Evolutionary conservation across 345 rosid genomes (phyloP), one percentile per base, ranked within the genome.

Genomic region (Pseudoturritis turrita): DNA sequence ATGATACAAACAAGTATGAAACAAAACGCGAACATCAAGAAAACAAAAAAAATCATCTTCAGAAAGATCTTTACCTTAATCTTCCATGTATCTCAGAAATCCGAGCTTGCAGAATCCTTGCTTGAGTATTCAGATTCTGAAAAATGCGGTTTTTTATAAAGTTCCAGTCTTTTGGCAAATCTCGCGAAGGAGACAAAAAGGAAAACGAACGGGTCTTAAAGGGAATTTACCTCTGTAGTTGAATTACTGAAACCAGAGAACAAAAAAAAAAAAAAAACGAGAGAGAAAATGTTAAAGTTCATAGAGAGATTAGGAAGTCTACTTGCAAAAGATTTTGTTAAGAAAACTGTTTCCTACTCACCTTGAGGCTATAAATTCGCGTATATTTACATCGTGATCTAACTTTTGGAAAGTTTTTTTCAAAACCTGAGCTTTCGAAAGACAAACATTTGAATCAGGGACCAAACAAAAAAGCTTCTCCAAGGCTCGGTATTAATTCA

Each of bases 361-460:
- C 96, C 83, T 83, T 53, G 88, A 55, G 76, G 89, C 87, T 49
- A 92, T 65, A 62, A 89, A 85, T 44, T 88, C 95, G 52, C 89
- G 85, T 71, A 92, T 85, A 76, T 85, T 86, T 53, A 92, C 95
- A 77, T 86, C 83, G 72, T 92, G 98, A 79, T 88, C 96, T 89
- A 89, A 83, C 83, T 87, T 89, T 87, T 81, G 84, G 71, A 92
- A 92, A 23, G 96, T 89, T 83, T 92, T 92, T 89, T 84, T 88
- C 86, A 89, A 75, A 62, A 78, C 83, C 96, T 92, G 77, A 71
- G 82, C 73, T 76, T 77, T 81, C 87, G 69, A 77, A 67, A 79
- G 41, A 73, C 49, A 77, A 81, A 63, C 43, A 65, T 55, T 51
- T 52, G 73, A 58, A 54, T 58, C 53, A 73, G 51, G n/a, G 52